Percentiles rank a stretch among this genome's conserved stretches.
Evolutionary conservation across 176 grass and related monocot genomes (phyloP).

Genomic region (Neostapfia colusana): DNA sequence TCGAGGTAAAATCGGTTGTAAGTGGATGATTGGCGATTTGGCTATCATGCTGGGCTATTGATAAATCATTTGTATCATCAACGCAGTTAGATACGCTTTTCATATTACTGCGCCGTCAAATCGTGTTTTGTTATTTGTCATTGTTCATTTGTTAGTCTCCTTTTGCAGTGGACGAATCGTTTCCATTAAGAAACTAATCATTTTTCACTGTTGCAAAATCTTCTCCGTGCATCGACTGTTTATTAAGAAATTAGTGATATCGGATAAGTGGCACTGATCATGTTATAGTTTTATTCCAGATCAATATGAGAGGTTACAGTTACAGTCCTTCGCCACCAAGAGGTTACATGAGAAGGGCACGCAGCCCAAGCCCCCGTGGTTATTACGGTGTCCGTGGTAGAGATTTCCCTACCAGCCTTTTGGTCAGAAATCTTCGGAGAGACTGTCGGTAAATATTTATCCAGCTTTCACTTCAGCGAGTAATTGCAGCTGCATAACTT

Average conservation of each 20-base stretch:
- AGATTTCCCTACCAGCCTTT: slow-evolving; percentile 90
- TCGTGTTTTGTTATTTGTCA: background rate
- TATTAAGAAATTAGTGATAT: background rate
- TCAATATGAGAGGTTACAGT: slow-evolving; percentile 74
- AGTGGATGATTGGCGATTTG: background rate
- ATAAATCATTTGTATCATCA: background rate
- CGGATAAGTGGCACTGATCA: background rate
- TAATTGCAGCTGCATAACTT: background rate
- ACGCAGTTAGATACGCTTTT: background rate
- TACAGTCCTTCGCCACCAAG: slow-evolving; percentile 87
- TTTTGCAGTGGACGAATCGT: background rate
- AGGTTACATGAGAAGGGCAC: slow-evolving; percentile 64
- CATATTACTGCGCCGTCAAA: background rate
- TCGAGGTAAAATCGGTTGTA: no score
- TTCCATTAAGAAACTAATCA: background rate
- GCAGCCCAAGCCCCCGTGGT: slow-evolving; percentile 68
- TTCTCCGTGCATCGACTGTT: background rate
- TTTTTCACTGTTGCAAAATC: background rate
- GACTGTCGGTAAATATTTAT: slow-evolving; percentile 57
- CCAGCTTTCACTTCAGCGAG: background rate
- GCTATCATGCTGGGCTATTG: background rate
- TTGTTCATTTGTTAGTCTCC: background rate
- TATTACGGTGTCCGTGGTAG: slow-evolving; percentile 55
- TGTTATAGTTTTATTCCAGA: slow-evolving; percentile 8
- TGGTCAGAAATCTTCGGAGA: slow-evolving; percentile 80